Evolutionary conservation across 352 stramenopile genomes (phyloP), one percentile per base, ranked within the genome.

Genomic region (Nothophytophthora sp.): DNA sequence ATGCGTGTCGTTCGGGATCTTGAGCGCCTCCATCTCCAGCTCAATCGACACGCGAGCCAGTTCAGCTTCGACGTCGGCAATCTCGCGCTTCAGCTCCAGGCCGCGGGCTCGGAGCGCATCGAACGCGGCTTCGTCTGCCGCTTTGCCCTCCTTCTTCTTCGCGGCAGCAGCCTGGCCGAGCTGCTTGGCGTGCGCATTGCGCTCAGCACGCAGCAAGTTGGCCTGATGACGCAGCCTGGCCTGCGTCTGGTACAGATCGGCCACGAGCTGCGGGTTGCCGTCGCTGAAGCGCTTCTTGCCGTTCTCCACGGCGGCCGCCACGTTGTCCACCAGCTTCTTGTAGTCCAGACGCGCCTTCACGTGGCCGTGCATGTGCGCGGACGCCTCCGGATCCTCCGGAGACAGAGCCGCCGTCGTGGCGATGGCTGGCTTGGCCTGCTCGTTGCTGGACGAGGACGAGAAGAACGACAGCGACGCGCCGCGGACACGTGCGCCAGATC

Each of bases 1-100:
- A 24, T 92, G 79, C 25, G 81, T 92, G 24, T 86, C 75, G 51
- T 92, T 92, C 11, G 79, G 84, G 30, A 91, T 75, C 53, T 88
- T 86, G 38, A 90, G 61, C 1, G 81, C 84, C 46, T 94, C 84
- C 7, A 67, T 40, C 43, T 91, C 81, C 20, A 94, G 50, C 9
- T 76, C 50, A 22, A 66, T 49, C 11, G 70, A 75, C 29, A 94
- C 53, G 13, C 49, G 34, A 18, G 55, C 54, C 22, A 88, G 58
- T 34, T 82, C 60, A 1, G 55, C 50, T 32, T 88, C 80, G 1
- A 73, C 42, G 4, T 53, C 55, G 2, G 50, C 43, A 22, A 92
- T 85, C 47, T 87, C 59, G 1, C 47, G 43, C 49, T 90, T 90
- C 12, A 94, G 60, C 51, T 73, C 55, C 12, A 79, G 64, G 5